Evolutionary conservation across 2,329 filamentous ascomycete genomes (phyloP), one percentile per base, ranked within the genome.

Genomic region (Pleomassaria siparia): DNA sequence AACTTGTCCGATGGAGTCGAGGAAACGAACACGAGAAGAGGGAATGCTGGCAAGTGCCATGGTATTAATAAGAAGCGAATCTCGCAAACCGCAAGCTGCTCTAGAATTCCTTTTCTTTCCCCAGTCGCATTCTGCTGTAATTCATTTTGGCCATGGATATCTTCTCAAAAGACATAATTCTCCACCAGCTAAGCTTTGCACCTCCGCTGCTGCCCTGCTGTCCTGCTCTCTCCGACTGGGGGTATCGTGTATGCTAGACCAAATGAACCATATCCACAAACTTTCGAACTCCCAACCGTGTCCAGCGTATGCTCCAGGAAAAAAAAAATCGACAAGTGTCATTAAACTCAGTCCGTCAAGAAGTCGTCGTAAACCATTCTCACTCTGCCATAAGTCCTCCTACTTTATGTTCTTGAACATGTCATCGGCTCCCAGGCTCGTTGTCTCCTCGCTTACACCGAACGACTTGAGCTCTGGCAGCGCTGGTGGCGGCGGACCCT

Each of bases 361-460:
- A 67, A 60, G 51, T 55, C 53, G 57, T 65, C 60, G 39, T 58
- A 47, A 57, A 51, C 30, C 24, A 21, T 24, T 44, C 45, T 59
- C 43, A 29, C 49, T 43, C 29, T 57, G 40, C 43, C 33, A 33
- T 43, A 30, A 39, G 35, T 24, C 35, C 15, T 39, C 6, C 33
- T 55, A 71, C 47, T 69, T 66, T 52, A 72, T 72, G 58, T 71
- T 59, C 50, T 71, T 72, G 56, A 72, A 72, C 64, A 72, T 60
- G 53, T 72, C 69, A 35, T 71, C 69, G 7, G 60, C 69, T 9
- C 62, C 67, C 33, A 71, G 45, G 46, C 59, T 62, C 12, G 62
- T 53, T 33, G 64, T 50, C 33, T 71, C 67, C 15, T 69, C 64
- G 33, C 59, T 65, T 44, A 70, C 62, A 0, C 66, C 66, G 46